These are phyloP conservation scores for Sphagnum tenellum DNA, from an alignment of 225 moss, liverwort and hornwort genomes.

Conservation along the genomic window DNA sequence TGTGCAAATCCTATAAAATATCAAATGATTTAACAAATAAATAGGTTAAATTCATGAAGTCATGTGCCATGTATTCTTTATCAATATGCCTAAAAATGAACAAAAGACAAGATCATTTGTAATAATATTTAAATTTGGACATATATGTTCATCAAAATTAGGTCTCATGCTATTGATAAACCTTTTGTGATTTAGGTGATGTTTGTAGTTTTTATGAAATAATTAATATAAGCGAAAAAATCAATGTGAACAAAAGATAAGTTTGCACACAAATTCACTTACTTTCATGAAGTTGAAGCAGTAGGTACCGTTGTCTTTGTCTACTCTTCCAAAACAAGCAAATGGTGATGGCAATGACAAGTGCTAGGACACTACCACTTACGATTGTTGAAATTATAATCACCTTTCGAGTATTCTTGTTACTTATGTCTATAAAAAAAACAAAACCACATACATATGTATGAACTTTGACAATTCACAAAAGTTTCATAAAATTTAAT, in stretches of 20 bases:
- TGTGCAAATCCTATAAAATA: slow-evolving; percentile 14
- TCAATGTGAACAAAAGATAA: neutral
- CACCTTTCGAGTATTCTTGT: neutral
- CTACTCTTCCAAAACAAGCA: neutral
- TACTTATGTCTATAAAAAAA: too few relatives aligned
- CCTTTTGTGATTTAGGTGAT: too few relatives aligned
- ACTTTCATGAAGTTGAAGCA: neutral
- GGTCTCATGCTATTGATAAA: too few relatives aligned
- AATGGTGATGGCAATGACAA: neutral
- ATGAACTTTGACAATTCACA: too few relatives aligned
- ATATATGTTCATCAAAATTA: too few relatives aligned
- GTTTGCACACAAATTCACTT: neutral
- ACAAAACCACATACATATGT: too few relatives aligned
- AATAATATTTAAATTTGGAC: too few relatives aligned
- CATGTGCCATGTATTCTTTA: neutral
- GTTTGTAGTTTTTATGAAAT: neutral
- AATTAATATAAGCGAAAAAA: neutral
- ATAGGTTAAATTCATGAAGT: neutral
- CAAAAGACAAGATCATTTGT: too few relatives aligned
- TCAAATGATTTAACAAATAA: neutral
- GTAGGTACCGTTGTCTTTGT: neutral
- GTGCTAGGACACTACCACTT: neutral
- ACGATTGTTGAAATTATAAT: neutral
- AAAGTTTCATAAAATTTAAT: too few relatives aligned
- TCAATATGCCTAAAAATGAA: neutral